phyloP scores from a whole-genome alignment of 495 filamentous ascomycete genomes.

The Pyronema omphalodes region DNA sequence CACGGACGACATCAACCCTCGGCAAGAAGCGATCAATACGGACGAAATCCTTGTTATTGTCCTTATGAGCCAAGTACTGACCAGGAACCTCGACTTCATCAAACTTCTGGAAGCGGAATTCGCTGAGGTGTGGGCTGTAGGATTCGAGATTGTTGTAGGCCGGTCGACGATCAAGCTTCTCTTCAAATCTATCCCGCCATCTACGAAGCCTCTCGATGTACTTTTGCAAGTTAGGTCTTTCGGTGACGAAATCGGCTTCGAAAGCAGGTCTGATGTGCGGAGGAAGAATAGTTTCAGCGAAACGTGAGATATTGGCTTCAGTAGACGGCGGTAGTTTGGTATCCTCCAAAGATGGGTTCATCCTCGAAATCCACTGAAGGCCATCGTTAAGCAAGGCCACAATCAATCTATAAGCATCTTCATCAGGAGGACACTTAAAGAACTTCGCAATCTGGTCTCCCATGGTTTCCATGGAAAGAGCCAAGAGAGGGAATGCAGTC shows the following conservation, averaged over 20 bases:
- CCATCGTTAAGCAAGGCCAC: slow-evolving; percentile 92
- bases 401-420: slow-evolving; percentile 95
- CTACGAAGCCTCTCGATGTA: slow-evolving; percentile 93
- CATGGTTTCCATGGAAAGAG: slow-evolving; percentile 98
- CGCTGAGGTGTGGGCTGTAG: slow-evolving; percentile 77
- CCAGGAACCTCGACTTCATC: slow-evolving; percentile 97
- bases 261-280: slow-evolving; percentile 83
- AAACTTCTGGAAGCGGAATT: slow-evolving; percentile 92
- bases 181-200: slow-evolving; percentile 96
- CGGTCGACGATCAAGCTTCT: slow-evolving; percentile 78
- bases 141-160: slow-evolving; percentile 51
- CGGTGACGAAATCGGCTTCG: slow-evolving; percentile 82
- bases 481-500: slow-evolving; percentile 87
- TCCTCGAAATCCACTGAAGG: slow-evolving; percentile 55
- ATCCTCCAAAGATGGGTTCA: slow-evolving; percentile 67
- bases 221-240: slow-evolving; percentile 87
- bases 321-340: slow-evolving; percentile 79
- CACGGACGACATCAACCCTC: slow-evolving; percentile 76
- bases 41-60: slow-evolving; percentile 97
- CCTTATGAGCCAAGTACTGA: slow-evolving; percentile 88
- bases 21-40: slow-evolving; percentile 92
- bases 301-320: slow-evolving; percentile 87
- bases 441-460: slow-evolving; percentile 95
- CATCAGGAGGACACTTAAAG: slow-evolving; percentile 95
- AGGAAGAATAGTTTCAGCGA: slow-evolving; percentile 89